phyloP scores from a whole-genome alignment of 31 red algal genomes.

The Odonthalia washingtoniensis region DNA sequence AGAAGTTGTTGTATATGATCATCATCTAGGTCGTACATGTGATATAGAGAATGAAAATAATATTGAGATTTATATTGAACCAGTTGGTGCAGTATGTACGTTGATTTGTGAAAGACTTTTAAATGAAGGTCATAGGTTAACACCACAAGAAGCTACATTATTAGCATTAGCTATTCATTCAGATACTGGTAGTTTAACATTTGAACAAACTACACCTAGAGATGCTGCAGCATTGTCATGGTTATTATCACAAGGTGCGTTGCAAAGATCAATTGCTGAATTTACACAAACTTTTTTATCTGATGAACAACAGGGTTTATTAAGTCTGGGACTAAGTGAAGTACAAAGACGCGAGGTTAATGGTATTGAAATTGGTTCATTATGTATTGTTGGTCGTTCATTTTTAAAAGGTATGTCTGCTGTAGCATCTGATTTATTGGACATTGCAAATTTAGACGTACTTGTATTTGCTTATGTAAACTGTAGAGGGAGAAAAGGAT shows the following conservation, averaged over 20 bases:
- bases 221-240: constrained; percentile 71
- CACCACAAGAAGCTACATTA: constrained; percentile 77
- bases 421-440: constrained; percentile 68
- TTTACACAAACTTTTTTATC: constrained; percentile 69
- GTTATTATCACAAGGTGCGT: constrained; percentile 73
- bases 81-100: constrained; percentile 82
- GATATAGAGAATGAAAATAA: constrained; percentile 63
- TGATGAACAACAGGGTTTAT: constrained; percentile 66
- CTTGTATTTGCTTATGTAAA: constrained; percentile 73
- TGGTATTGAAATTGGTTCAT: constrained; percentile 65
- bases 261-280: constrained; percentile 77
- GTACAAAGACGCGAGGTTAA: constrained; percentile 48
- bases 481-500: constrained; percentile 47
- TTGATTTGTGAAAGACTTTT: constrained; percentile 75
- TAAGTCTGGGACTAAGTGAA: constrained; percentile 55
- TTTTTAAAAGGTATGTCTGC: constrained; percentile 81
- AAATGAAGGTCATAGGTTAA: constrained; percentile 40
- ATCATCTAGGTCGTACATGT: constrained; percentile 69
- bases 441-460: constrained; percentile 83
- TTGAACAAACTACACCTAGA: constrained; percentile 68
- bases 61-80: constrained; percentile 68
- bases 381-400: constrained; percentile 43
- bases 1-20: constrained; percentile 75
- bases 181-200: constrained; percentile 80
- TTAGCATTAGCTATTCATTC: constrained; percentile 86